Evolutionary conservation across 768 basidiomycete genomes (phyloP).

Genomic region (Leccinum uliginosum): DNA sequence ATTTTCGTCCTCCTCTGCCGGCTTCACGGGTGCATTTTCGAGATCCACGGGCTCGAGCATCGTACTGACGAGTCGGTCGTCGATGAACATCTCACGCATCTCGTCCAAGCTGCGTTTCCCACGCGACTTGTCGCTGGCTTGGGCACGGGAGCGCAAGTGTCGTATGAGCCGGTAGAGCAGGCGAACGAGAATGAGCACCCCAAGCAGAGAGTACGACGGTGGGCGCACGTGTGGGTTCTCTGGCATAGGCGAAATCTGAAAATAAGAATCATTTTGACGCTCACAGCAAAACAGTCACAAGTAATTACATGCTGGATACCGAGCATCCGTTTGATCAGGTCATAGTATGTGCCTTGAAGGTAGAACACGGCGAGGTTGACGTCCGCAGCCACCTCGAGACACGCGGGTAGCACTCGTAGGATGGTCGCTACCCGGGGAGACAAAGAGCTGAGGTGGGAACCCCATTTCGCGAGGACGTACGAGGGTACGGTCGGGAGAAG

Average conservation of each 20-base stretch:
- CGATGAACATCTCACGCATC: constrained; percentile 44
- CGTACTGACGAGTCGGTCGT: constrained; percentile 55
- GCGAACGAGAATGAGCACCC: constrained; percentile 63
- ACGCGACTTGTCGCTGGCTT: constrained; percentile 26
- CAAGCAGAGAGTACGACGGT: constrained; percentile 85
- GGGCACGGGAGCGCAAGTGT: constrained; percentile 36
- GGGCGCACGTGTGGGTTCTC: constrained; percentile 68
- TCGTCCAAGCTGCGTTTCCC: constrained; percentile 31
- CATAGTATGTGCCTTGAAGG: constrained; percentile 75
- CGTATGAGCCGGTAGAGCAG: constrained; percentile 57
- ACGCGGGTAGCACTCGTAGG: constrained; percentile 40
- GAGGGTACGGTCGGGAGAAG: constrained; percentile 63
- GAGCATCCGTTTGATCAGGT: constrained; percentile 60
- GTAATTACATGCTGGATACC: constrained; percentile 62
- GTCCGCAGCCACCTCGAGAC: constrained; percentile 58
- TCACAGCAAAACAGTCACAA: not conserved
- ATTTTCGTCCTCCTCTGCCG: constrained; percentile 66
- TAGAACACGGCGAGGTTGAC: constrained; percentile 81
- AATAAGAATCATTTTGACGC: constrained; percentile 2
- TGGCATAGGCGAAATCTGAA: constrained; percentile 68
- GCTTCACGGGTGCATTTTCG: constrained; percentile 49
- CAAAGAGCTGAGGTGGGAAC: constrained; percentile 35
- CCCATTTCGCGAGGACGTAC: constrained; percentile 54
- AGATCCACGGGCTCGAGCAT: constrained; percentile 49
- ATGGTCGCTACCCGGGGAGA: constrained; percentile 28